Conservation (phyloP, 23 red algal genomes). For the Gracilariopsis chorda region DNA sequence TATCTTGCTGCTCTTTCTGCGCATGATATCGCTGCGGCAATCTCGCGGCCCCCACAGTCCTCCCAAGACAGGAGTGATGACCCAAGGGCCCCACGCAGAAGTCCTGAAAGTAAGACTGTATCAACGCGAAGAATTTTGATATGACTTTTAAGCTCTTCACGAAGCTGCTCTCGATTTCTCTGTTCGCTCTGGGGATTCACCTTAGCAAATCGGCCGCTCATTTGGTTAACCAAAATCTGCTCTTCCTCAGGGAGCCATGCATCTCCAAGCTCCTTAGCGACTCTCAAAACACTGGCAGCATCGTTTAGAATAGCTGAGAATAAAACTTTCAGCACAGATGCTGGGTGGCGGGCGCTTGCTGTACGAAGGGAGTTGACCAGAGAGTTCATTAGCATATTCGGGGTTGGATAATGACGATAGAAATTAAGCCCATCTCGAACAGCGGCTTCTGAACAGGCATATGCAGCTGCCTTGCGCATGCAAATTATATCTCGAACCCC, state of each 20-base stretch:
- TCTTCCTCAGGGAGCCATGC: conserved; percentile 56
- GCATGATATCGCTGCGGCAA: conserved; percentile 56
- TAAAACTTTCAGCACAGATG: conserved; percentile 19
- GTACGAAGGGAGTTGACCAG: conserved; percentile 19
- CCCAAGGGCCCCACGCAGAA: conserved; percentile 7
- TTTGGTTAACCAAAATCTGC: neutral
- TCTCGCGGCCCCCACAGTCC: conserved; percentile 5
- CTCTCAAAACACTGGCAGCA: conserved; percentile 4
- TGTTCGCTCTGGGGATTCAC: neutral
- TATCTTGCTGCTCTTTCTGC: conserved; percentile 67
- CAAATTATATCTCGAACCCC: conserved; percentile 44
- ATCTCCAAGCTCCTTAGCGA: conserved; percentile 20
- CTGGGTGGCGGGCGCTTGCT: conserved; percentile 16
- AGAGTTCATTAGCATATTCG: neutral
- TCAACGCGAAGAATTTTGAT: conserved; percentile 51
- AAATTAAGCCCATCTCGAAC: conserved; percentile 8
- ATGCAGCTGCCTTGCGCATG: conserved; percentile 47
- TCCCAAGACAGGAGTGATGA: conserved; percentile 46
- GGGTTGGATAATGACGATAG: conserved; percentile 48
- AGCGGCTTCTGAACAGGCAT: conserved; percentile 27
- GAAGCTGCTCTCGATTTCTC: neutral
- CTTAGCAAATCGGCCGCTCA: neutral
- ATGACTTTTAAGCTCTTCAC: conserved; percentile 9
- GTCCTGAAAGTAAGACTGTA: conserved; percentile 21
- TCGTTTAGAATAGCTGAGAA: conserved; percentile 34